Evolutionary conservation across 345 rosid species (phyloP).

Genomic region (Salix arbutifolia): DNA sequence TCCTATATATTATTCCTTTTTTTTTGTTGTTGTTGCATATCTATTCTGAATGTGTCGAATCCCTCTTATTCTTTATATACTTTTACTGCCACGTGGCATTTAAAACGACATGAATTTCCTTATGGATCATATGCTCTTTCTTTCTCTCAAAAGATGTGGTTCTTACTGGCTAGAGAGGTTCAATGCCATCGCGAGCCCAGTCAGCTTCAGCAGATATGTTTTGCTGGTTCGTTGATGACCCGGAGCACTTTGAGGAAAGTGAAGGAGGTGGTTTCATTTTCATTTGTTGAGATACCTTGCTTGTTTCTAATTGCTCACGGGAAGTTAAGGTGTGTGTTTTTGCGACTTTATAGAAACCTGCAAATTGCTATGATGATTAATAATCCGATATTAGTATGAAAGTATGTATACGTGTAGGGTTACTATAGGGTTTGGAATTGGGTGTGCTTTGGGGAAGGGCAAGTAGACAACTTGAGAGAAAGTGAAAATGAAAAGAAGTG

Average conservation of each 20-base stretch:
- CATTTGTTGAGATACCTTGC: neutral
- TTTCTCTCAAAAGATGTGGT: neutral
- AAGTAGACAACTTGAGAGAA: neutral
- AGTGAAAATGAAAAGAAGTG: constrained; percentile 1
- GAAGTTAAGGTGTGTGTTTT: neutral
- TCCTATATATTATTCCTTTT: neutral
- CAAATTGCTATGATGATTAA: neutral
- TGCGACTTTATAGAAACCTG: neutral
- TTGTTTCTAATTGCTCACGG: neutral
- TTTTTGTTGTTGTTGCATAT: neutral
- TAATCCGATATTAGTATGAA: neutral
- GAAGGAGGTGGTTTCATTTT: neutral
- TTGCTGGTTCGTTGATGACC: neutral
- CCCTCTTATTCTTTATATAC: neutral
- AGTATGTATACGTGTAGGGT: neutral
- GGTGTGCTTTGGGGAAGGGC: neutral
- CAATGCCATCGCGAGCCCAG: neutral
- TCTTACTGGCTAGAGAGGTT: neutral
- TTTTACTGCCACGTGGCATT: neutral
- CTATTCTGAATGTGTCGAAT: neutral
- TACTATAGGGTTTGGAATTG: neutral
- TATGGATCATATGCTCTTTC: neutral
- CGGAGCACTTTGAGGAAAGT: neutral
- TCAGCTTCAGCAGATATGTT: neutral
- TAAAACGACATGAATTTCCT: neutral